phyloP scores from a whole-genome alignment of 352 stramenopile species.

The Thalassiosira hispida region DNA sequence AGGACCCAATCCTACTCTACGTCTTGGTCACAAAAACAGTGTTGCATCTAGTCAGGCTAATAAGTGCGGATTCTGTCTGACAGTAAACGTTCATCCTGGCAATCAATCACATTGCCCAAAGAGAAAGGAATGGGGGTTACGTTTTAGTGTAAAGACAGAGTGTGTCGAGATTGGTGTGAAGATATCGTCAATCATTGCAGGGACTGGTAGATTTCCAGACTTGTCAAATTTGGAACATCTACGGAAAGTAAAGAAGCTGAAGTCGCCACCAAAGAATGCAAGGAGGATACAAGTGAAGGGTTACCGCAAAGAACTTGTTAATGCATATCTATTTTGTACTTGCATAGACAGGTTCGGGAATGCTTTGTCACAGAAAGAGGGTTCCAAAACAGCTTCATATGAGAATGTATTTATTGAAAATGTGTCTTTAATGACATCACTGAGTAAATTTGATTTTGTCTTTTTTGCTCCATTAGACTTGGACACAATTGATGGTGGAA shows the following conservation, averaged over 20 bases:
- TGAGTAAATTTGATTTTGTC: background rate
- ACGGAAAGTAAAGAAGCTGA: background rate
- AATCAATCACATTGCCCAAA: background rate
- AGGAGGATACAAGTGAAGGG: background rate
- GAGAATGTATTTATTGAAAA: slow-evolving; percentile 1
- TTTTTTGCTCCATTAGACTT: too few relatives aligned
- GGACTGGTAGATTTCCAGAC: background rate
- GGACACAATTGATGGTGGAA: too few relatives aligned
- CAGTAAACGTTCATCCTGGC: background rate
- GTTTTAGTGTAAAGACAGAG: background rate
- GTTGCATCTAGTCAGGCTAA: background rate
- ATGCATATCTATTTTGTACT: background rate
- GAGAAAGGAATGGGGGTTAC: background rate
- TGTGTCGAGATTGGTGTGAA: background rate
- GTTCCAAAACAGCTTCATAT: background rate
- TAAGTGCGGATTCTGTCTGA: background rate
- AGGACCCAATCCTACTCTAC: too few relatives aligned
- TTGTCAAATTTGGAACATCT: background rate
- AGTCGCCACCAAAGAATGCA: too few relatives aligned
- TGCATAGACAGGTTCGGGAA: slow-evolving; percentile 1
- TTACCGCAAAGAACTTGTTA: background rate
- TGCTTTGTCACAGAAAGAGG: background rate
- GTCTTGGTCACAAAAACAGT: background rate
- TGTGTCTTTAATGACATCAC: background rate
- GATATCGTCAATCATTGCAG: background rate